Conservation (phyloP, 2,329 filamentous ascomycete species). For the Coleophoma cylindrospora region DNA sequence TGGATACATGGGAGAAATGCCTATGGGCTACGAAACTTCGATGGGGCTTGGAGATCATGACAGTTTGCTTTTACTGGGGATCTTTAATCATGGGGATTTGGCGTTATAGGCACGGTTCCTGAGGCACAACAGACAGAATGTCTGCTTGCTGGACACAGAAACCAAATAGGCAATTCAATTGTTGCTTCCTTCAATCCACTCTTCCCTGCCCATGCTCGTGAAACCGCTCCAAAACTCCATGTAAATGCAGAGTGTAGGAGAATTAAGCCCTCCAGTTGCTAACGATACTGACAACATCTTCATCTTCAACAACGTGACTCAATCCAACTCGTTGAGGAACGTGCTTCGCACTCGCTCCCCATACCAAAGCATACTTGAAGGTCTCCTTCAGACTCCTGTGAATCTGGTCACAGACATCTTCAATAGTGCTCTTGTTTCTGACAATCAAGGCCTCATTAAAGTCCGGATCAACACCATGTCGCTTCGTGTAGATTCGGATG, state of each 20-base stretch:
- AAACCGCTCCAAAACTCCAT: neutral
- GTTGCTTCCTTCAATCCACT: too few species aligned
- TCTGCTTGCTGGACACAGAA: too few species aligned
- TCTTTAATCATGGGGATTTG: too few species aligned
- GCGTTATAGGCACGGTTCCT: too few species aligned
- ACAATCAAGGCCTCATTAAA: slow-evolving; percentile 93
- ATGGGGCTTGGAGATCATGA: too few species aligned
- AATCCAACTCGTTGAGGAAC: slow-evolving; percentile 90
- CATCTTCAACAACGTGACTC: slow-evolving; percentile 69
- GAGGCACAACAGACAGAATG: too few species aligned
- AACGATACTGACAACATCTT: slow-evolving; percentile 65
- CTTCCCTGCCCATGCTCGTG: neutral
- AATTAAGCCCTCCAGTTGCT: slow-evolving; percentile 56
- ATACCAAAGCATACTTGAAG: slow-evolving; percentile 97
- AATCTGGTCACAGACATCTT: slow-evolving; percentile 95
- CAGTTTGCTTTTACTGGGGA: too few species aligned
- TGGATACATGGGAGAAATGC: too few species aligned
- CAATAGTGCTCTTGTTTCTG: slow-evolving; percentile 78
- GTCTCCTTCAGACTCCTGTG: slow-evolving; percentile 94
- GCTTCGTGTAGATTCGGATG: slow-evolving; percentile 94
- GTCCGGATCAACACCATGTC: slow-evolving; percentile 85
- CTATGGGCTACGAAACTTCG: too few species aligned
- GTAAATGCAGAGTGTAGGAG: neutral
- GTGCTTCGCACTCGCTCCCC: slow-evolving; percentile 94
- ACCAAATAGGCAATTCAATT: too few species aligned